phyloP scores from a whole-genome alignment of 257 asterid species.

The Cynanchum wilfordii region DNA sequence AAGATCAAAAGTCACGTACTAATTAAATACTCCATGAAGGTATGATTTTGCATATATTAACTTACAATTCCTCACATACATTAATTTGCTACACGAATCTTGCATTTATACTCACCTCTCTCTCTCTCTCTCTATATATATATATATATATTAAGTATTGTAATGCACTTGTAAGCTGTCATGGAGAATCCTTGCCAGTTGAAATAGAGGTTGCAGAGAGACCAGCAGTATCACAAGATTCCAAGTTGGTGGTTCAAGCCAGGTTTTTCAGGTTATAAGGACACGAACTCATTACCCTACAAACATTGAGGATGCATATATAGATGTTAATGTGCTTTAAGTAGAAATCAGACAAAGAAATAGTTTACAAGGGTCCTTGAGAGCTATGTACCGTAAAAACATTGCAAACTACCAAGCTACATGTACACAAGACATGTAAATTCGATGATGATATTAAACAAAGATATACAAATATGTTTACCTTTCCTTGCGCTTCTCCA shows the following conservation, averaged over 20 bases:
- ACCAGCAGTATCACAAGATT: conserved; percentile 30
- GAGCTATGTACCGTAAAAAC: too few species aligned
- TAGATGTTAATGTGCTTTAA: neutral
- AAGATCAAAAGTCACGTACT: too few species aligned
- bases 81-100: conserved; percentile 18
- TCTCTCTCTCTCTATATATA: too few species aligned
- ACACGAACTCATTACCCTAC: conserved; percentile 56
- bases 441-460: neutral
- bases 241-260: conserved; percentile 28
- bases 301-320: neutral
- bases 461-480: conserved; percentile 8
- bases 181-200: conserved; percentile 26
- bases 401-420: neutral
- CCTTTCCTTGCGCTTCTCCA: conserved; percentile 95
- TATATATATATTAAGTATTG: neutral
- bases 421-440: neutral
- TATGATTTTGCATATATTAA: too few species aligned
- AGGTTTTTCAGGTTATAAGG: conserved; percentile 50
- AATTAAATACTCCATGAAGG: too few species aligned
- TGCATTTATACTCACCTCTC: neutral
- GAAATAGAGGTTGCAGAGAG: conserved; percentile 42
- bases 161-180: conserved; percentile 4
- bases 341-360: neutral
- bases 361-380: too few species aligned
- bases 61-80: conserved; percentile 3